These are phyloP conservation scores for Trichoderma lentiforme DNA, from an alignment of 2,329 filamentous ascomycete genomes.

Conservation along the genomic window DNA sequence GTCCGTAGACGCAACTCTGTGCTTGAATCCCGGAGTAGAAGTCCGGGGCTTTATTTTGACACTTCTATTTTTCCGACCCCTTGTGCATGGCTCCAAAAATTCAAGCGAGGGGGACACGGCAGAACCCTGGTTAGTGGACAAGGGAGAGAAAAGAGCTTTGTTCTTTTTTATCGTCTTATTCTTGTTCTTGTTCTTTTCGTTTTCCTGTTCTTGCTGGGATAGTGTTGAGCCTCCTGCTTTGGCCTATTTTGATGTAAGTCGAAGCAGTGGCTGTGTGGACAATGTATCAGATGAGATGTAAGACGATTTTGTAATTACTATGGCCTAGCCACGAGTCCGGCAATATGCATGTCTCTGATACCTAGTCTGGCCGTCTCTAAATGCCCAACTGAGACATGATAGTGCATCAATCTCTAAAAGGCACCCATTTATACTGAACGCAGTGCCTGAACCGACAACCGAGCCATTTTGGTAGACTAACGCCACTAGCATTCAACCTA, in stretches of 20 bases:
- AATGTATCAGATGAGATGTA: background rate
- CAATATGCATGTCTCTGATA: background rate
- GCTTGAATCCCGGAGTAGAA: background rate
- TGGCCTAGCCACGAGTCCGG: background rate
- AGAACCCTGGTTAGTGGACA: background rate
- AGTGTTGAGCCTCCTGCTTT: background rate
- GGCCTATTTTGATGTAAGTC: background rate
- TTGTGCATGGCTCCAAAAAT: background rate
- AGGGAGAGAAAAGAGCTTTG: background rate
- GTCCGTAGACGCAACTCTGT: background rate
- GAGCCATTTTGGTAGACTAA: background rate
- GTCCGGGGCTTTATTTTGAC: background rate
- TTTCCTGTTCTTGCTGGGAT: background rate
- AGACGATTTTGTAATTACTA: background rate
- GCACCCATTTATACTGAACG: background rate
- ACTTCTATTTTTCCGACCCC: background rate
- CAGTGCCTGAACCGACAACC: background rate
- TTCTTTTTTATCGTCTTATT: background rate
- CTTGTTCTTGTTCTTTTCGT: background rate
- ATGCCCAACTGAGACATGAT: background rate
- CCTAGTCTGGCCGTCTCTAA: background rate
- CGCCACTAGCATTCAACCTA: background rate
- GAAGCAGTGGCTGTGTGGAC: background rate
- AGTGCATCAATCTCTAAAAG: background rate
- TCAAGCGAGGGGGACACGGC: background rate